Conservation (phyloP, 768 basidiomycete species). For the Rhizopogon vulgaris region DNA sequence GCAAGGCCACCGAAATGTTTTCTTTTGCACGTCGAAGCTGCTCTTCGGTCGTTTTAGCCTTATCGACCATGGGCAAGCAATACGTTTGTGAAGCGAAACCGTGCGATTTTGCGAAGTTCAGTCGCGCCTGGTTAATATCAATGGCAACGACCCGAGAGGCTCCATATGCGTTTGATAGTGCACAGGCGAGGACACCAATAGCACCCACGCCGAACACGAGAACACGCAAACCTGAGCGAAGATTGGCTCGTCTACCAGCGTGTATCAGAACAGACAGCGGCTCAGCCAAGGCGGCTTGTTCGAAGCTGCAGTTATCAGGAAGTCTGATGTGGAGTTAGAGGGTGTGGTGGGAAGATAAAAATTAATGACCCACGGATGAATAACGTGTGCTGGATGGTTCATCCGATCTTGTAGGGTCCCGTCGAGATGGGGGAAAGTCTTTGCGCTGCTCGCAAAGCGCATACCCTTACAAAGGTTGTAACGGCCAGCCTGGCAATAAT, state of each 20-base stretch:
- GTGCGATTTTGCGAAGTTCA: conserved; percentile 69
- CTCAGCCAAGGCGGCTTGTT: conserved; percentile 85
- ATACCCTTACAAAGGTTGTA: conserved; percentile 92
- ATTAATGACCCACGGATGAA: conserved; percentile 69
- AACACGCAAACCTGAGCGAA: conserved; percentile 54
- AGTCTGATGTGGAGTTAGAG: conserved; percentile 41
- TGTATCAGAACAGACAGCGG: conserved; percentile 88
- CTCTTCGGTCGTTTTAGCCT: conserved; percentile 49
- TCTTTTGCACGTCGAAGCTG: conserved; percentile 57
- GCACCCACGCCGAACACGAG: conserved; percentile 91
- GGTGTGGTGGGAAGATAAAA: neutral
- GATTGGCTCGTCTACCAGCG: conserved; percentile 41
- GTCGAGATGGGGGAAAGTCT: conserved; percentile 89
- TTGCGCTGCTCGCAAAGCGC: conserved; percentile 86
- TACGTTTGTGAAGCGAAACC: conserved; percentile 75
- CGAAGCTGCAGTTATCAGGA: conserved; percentile 69
- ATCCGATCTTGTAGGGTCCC: conserved; percentile 85
- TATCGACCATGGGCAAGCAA: conserved; percentile 50
- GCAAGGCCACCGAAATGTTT: conserved; percentile 43
- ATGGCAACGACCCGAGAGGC: conserved; percentile 68
- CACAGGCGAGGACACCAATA: conserved; percentile 86
- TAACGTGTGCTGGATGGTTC: conserved; percentile 82
- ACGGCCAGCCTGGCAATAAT: conserved; percentile 63
- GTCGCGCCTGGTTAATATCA: conserved; percentile 80
- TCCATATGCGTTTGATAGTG: conserved; percentile 67